Evolutionary conservation across 768 basidiomycete genomes (phyloP), one percentile per base, ranked within the genome.

Genomic region (Leccinum rimulosum): DNA sequence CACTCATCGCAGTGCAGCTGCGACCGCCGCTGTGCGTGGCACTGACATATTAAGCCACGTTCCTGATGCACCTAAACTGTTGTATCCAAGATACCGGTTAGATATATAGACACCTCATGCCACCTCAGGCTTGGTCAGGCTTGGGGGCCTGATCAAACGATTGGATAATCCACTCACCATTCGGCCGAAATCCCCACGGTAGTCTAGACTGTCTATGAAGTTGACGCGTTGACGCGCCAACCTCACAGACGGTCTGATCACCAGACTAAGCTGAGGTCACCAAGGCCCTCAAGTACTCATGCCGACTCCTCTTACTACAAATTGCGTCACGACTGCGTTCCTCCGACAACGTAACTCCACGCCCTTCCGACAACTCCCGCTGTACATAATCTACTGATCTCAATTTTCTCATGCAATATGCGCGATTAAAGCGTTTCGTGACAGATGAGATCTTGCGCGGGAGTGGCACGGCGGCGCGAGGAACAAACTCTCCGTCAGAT

Each of bases 1-100:
- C 6, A 50, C 15, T 50, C 49, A 52, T 27, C 15, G 30, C 22
- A 15, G 12, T 43, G 30, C 36, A 15, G 30, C 6, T 47, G 8
- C 4, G 22, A 25, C 54, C 43, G 56, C 17, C 17, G 6, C 12
- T 15, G 11, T 12, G 17, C 6, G 14, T 36, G 25, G 33, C 17
- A 38, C 27, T 33, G 48, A 50, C 33, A 47, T 19, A 49, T 35
- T 30, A 35, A 60, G 28, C 51, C 38, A 56, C 40, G 2, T 31
- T 22, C 48, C 9, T 14, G 11, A 12, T 15, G 11, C n/a, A 17
- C 14, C 14, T 28, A 25, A 9, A 25, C n/a, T 28, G 54, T 38
- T 2, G 64, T 53, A 33, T 55, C 52, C 56, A 67, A 58, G 61
- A 55, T 38, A 61, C 62, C 61, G 25, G 25, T 25, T 25, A 2